phyloP scores from a whole-genome alignment of 192 early-diverging fungal species.

The Kickxella alabastrina region DNA sequence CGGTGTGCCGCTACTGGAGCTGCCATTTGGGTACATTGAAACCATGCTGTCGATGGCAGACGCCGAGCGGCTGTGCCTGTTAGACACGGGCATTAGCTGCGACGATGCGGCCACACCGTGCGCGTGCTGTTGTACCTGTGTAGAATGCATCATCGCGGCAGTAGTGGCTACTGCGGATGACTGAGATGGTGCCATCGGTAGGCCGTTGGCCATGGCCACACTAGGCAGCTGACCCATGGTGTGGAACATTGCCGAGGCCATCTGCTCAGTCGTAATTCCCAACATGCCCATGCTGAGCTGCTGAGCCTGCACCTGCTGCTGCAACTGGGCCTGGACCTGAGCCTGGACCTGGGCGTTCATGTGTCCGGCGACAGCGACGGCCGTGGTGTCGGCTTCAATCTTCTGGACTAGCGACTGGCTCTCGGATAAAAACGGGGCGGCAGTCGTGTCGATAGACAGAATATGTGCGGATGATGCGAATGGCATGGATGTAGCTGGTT shows the following conservation, averaged over 20 bases:
- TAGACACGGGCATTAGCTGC: slow-evolving; percentile 8
- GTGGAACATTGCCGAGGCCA: slow-evolving; percentile 1
- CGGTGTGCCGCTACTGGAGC: slow-evolving; percentile 10
- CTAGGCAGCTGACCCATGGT: not conserved
- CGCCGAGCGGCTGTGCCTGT: slow-evolving; percentile 27
- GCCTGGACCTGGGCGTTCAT: not conserved
- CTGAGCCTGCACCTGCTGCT: not conserved
- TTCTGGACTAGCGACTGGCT: not conserved
- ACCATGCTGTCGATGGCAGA: slow-evolving; percentile 29
- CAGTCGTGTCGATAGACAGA: not conserved
- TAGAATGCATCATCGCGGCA: not conserved
- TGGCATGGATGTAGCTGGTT: too few relatives aligned
- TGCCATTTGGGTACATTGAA: slow-evolving; percentile 24
- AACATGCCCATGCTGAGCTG: not conserved
- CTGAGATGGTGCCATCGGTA: not conserved
- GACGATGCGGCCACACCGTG: slow-evolving; percentile 1
- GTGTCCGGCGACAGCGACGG: not conserved
- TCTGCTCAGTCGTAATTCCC: not conserved
- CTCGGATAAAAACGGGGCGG: not conserved
- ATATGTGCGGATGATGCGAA: not conserved
- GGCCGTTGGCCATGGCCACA: not conserved
- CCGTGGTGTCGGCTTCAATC: not conserved
- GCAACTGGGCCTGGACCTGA: slow-evolving; percentile 1
- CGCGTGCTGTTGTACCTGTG: not conserved
- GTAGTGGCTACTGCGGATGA: not conserved